A percentile compares a stretch with the other conserved stretches of the same genome.
phyloP scores from a whole-genome alignment of 192 early-diverging fungal genomes.

The Neocallimastix lanati region DNA sequence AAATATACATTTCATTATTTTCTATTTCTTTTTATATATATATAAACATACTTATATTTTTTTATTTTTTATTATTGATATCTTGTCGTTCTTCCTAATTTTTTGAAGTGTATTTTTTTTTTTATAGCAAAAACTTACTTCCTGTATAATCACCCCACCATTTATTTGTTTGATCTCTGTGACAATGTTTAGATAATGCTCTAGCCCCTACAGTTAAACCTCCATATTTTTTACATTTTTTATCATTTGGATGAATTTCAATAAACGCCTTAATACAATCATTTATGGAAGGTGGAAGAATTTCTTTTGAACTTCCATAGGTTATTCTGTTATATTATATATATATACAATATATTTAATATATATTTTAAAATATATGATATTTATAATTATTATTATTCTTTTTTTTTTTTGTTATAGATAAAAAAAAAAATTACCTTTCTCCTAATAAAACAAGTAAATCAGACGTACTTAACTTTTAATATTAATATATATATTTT shows the following conservation, averaged over 20 bases:
- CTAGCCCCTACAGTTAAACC: slow-evolving; percentile 9
- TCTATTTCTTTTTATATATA: too few relatives aligned
- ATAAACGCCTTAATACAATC: slow-evolving; percentile 5
- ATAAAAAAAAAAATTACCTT: neutral
- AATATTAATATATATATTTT: too few relatives aligned
- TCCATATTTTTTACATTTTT: neutral
- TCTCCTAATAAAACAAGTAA: neutral
- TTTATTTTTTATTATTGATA: too few relatives aligned
- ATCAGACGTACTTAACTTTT: neutral
- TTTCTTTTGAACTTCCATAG: slow-evolving; percentile 4
- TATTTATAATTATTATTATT: too few relatives aligned
- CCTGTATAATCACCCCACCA: slow-evolving; percentile 9
- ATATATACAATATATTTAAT: too few relatives aligned
- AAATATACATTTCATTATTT: too few relatives aligned
- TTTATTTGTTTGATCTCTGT: slow-evolving; percentile 3
- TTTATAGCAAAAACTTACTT: neutral
- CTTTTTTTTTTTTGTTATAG: too few relatives aligned
- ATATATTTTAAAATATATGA: too few relatives aligned
- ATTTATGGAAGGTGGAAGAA: slow-evolving; percentile 3
- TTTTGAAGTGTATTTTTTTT: too few relatives aligned
- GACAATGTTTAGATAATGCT: slow-evolving; percentile 8
- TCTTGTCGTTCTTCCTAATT: too few relatives aligned
- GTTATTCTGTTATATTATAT: too few relatives aligned
- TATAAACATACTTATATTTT: too few relatives aligned
- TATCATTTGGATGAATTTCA: slow-evolving; percentile 3